phyloP scores from a whole-genome alignment of 2,329 filamentous ascomycete genomes.

The Trichoderma sp. region DNA sequence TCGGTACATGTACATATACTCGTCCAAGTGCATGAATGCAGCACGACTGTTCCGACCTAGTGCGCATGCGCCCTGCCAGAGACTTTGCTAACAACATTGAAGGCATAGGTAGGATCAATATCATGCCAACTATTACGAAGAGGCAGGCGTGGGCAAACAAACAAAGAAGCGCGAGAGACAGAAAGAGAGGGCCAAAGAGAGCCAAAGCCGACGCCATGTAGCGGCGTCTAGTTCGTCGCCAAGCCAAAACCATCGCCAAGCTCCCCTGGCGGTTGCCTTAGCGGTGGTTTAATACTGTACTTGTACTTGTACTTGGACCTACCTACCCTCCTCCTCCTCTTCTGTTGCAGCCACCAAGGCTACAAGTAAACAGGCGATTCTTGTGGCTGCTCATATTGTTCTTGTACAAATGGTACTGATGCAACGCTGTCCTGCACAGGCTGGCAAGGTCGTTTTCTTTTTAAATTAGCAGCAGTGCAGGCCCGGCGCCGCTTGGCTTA shows the following conservation, averaged over 20 bases:
- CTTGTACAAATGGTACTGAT: neutral
- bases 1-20: neutral
- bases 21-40: neutral
- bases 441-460: neutral
- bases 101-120: neutral
- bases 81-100: neutral
- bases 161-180: neutral
- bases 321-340: neutral
- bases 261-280: neutral
- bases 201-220: neutral
- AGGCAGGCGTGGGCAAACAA: neutral
- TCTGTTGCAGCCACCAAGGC: neutral
- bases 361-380: neutral
- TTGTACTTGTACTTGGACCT: too few relatives aligned
- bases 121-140: neutral
- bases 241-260: conserved; percentile 10
- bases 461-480: neutral
- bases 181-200: neutral
- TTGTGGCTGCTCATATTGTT: neutral
- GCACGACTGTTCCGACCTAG: neutral
- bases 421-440: neutral
- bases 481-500: neutral
- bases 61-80: neutral
- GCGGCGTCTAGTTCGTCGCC: neutral
- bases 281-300: neutral